phyloP scores from a whole-genome alignment of 345 rosid genomes.

The Eucalyptus cloeziana region DNA sequence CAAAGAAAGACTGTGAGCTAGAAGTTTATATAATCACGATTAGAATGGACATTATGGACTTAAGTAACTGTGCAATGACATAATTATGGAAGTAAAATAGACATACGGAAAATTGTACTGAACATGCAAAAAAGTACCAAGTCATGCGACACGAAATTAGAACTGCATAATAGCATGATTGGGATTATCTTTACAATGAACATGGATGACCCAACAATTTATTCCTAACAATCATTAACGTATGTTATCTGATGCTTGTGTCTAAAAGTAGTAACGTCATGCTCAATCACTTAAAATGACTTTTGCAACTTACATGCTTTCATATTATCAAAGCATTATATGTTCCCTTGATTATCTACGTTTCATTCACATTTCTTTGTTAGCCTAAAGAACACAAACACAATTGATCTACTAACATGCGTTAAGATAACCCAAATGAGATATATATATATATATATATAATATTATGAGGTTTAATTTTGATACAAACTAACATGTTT shows the following conservation, averaged over 20 bases:
- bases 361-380: neutral
- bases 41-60: neutral
- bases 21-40: neutral
- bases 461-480: neutral
- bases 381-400: neutral
- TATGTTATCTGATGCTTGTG: neutral
- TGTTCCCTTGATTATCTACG: neutral
- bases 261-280: neutral
- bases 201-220: neutral
- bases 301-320: neutral
- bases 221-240: neutral
- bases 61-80: too few relatives aligned
- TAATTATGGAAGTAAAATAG: neutral
- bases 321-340: neutral
- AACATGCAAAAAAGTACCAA: neutral
- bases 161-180: neutral
- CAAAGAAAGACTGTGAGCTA: neutral
- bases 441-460: too few relatives aligned
- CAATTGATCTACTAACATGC: neutral
- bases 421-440: accelerated
- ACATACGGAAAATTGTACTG: neutral
- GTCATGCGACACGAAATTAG: neutral
- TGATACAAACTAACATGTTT: neutral
- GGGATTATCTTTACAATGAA: neutral
- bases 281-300: neutral